These are phyloP conservation scores for Nemania bipapillata DNA, from an alignment of 2,329 filamentous ascomycete species.

Conservation along the genomic window DNA sequence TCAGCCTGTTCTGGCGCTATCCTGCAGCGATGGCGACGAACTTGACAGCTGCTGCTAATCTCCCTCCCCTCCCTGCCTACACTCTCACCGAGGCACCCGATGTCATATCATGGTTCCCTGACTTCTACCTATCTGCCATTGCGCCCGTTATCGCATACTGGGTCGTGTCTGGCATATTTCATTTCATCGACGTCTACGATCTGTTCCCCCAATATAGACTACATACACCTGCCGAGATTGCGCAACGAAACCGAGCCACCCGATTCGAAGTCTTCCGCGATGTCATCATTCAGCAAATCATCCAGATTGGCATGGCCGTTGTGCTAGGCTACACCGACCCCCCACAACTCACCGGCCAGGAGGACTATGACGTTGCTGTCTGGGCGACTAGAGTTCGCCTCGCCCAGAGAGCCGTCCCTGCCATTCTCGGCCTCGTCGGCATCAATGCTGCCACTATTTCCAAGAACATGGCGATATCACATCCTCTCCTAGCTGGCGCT, in stretches of 20 bases:
- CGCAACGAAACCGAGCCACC: conserved; percentile 85
- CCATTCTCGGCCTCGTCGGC: conserved; percentile 75
- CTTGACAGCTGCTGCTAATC: conserved; percentile 66
- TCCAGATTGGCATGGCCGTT: conserved; percentile 80
- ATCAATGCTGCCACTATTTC: conserved; percentile 80
- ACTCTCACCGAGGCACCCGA: conserved; percentile 75
- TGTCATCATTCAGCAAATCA: conserved; percentile 89
- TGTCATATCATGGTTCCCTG: conserved; percentile 80
- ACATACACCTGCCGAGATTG: conserved; percentile 91
- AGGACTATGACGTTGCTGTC: conserved; percentile 86
- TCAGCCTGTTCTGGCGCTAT: conserved; percentile 14
- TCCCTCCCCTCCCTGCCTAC: conserved; percentile 89
- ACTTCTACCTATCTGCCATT: conserved; percentile 80
- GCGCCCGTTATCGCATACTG: conserved; percentile 88
- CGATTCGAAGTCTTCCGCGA: conserved; percentile 88
- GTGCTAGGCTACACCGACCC: conserved; percentile 77
- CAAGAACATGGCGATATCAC: conserved; percentile 75
- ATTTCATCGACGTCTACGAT: conserved; percentile 85
- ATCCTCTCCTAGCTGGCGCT: conserved; percentile 78
- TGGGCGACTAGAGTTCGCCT: conserved; percentile 87
- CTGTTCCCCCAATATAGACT: conserved; percentile 90
- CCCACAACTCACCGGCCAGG: conserved; percentile 77
- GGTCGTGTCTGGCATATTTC: conserved; percentile 85
- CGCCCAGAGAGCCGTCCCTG: conserved; percentile 80
- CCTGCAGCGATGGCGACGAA: conserved; percentile 58